Base-by-base conservation (phyloP, 108 stramenopile species). In the Cylindrotheca fusiformis region DNA sequence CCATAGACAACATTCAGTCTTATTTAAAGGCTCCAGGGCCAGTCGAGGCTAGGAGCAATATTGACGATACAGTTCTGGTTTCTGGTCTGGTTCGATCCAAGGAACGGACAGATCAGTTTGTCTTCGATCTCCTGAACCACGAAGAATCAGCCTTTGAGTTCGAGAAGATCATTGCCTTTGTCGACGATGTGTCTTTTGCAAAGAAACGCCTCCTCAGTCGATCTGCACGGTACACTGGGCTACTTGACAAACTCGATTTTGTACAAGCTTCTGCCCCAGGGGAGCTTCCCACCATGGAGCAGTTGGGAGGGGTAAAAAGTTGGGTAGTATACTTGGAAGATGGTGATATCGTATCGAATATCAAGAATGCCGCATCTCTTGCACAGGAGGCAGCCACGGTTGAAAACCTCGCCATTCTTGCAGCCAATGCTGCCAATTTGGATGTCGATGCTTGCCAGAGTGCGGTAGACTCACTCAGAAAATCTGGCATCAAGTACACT, bases 131-230 rank as follows among this genome's bases (percentile, higher is more conserved):
- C 27, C 71, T 95, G 49, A 94, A 95, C 53, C 66, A 87, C 55
- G 90, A 93, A 66, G 83, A 86, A 14, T 79, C 87, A 14, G 70
- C 71, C 32, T 93, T 90, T 67, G 65, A 74, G 21, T 97, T 91
- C 68, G 36, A 55, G n/a, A 86, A 79, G 26, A 97, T 97, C 55
- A 64, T 95, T 19, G 93, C 92, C 46, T 93, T 91, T 67, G 84
- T 83, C 17, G 60, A 77, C 23, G 90, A 93, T 65, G 64, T 64
- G 5, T 66, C 67, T 28, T 72, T 81, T 53, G 88, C 93, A 48
- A 95, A 89, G 81, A 97, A 97, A 63, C 86, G 93, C 0, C 81
- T 97, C 5, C 68, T 94, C 28, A 75, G 81, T 48, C 80, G 96
- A 12, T 80, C 78, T 30, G 91, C 96, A 6, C 71, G 96, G 4